These are phyloP conservation scores for Gleditsia sinensis DNA, from an alignment of 306 rosid species.

Conservation along the genomic window DNA sequence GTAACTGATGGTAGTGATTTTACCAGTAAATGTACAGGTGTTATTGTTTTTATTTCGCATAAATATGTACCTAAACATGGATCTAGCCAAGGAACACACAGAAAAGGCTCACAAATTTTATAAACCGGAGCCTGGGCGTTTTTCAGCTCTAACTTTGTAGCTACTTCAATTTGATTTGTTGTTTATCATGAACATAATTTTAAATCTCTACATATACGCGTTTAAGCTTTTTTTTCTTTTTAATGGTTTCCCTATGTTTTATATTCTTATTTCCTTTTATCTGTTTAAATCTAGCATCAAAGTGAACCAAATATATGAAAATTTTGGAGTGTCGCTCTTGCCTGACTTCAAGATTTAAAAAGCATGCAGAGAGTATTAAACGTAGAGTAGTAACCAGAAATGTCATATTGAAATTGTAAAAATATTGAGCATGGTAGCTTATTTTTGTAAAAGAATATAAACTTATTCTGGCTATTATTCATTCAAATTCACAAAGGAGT, in stretches of 20 bases:
- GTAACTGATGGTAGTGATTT: constrained; percentile 35
- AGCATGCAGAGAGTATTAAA: not conserved
- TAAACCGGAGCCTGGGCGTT: not conserved
- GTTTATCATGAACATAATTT: constrained; percentile 17
- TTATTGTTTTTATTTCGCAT: not conserved
- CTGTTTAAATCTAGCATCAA: constrained; percentile 8
- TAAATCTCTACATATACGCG: not conserved
- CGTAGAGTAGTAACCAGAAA: not conserved
- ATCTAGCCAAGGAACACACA: not conserved
- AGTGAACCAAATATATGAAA: no score
- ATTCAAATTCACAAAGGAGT: no score
- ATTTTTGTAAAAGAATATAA: no score
- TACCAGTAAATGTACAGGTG: constrained; percentile 42
- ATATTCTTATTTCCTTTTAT: not conserved
- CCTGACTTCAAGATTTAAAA: not conserved
- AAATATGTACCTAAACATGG: constrained; percentile 15
- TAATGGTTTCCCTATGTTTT: not conserved
- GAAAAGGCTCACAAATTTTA: not conserved
- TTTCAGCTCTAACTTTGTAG: not conserved
- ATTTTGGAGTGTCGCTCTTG: not conserved
- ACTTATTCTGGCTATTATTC: no score
- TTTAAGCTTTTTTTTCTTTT: not conserved
- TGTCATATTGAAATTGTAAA: no score
- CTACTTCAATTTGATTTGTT: not conserved
- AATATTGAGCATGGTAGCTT: no score